Percentiles rank a stretch among this genome's conserved stretches.
These are phyloP conservation scores for Crithidia acanthocephali DNA, from an alignment of 208 protist species.

Conservation along the genomic window DNA sequence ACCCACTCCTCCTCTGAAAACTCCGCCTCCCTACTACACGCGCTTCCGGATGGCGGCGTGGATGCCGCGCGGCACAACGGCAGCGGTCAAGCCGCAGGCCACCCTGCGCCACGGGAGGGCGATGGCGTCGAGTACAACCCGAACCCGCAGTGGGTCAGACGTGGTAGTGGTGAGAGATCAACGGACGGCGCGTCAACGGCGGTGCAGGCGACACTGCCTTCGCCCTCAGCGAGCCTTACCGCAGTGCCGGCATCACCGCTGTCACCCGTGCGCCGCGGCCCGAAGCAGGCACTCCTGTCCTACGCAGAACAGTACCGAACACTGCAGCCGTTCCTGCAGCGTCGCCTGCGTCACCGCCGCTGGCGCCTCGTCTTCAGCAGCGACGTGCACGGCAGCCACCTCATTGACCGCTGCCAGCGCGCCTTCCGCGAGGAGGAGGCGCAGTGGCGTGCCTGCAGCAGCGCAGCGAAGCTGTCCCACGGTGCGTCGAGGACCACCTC, in stretches of 20 bases:
- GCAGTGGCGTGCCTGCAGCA: constrained; percentile 13
- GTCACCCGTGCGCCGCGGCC: neutral
- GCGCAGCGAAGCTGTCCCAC: constrained; percentile 7
- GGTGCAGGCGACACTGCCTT: neutral
- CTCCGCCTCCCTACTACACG: neutral
- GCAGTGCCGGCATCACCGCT: neutral
- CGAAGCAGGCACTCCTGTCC: constrained; percentile 22
- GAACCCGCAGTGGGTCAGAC: neutral
- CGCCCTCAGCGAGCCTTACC: neutral
- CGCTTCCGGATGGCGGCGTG: neutral
- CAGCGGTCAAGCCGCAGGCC: neutral
- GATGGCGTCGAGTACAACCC: neutral
- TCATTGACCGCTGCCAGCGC: constrained; percentile 19
- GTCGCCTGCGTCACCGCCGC: constrained; percentile 12
- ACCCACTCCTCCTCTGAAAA: constrained; percentile 5
- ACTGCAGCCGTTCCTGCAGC: constrained; percentile 15
- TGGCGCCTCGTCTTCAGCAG: constrained; percentile 34
- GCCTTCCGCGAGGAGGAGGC: constrained; percentile 21
- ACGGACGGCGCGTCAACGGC: neutral
- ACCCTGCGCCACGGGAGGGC: neutral
- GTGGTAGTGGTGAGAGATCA: too few species aligned
- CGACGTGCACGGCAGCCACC: constrained; percentile 21
- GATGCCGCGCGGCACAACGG: neutral
- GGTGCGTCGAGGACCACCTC: neutral
- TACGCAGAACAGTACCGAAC: constrained; percentile 30